Evolutionary conservation across 2,329 filamentous ascomycete species (phyloP), one percentile per base, ranked within the genome.

Genomic region (Sarocladiaceae sp.): DNA sequence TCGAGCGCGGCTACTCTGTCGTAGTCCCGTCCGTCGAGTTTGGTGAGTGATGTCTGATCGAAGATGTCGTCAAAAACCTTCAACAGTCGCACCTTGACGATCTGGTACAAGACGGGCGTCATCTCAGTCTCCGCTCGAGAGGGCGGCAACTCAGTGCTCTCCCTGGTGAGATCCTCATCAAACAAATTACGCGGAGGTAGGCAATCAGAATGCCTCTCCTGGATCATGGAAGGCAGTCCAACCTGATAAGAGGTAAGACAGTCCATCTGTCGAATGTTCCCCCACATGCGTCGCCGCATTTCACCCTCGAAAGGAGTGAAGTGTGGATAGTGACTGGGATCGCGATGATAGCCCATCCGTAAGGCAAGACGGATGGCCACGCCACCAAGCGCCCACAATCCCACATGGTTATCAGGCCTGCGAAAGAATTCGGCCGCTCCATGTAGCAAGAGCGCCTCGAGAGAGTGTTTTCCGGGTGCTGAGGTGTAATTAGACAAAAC

Each of bases 271-370:
- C 57, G 58, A 2, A 72, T 56, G 13, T 61, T 55, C 15, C 59
- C 54, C 69, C 69, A 74, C 1, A 64, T 47, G 7, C 70, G 58
- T 15, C 70, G 60, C 24, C 70, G 53, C 60, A 73, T 68, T 50
- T 73, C 70, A 6, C 65, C 64, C n/a, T 64, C 54, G 42, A 70
- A 68, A 1, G 61, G 55, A 1, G 63, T 58, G 18, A 73, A 61
- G n/a, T 56, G 57, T 1, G 62, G 55, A 46, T 68, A 71, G 45
- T 67, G 59, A 13, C 51, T 55, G 1, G 67, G 56, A 47, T 74
- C 70, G 20, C 68, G 58, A 46, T 74, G 69, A 44, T 67, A 48
- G 9, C 48, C 48, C 63, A 65, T 66, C 4, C 59, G 60, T 48
- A 68, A 53, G 24, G 59, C 58, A 1, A 68, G 41, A 6, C 62